A percentile compares a stretch with the other conserved stretches of the same genome.
phyloP scores from a whole-genome alignment of 257 asterid genomes.

The Solanum phureja region DNA sequence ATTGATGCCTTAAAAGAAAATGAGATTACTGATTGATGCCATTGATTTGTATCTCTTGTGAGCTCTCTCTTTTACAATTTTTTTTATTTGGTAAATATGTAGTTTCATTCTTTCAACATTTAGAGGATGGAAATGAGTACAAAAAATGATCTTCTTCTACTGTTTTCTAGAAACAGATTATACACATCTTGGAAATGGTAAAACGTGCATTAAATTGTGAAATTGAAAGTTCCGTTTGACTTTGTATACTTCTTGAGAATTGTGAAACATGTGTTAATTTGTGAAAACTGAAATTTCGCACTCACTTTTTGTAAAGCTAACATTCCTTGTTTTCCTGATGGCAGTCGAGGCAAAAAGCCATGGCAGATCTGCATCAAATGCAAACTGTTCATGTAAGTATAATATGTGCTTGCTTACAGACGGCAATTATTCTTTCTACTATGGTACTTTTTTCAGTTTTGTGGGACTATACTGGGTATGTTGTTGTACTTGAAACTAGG shows the following conservation, averaged over 20 bases:
- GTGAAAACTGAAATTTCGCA: background rate
- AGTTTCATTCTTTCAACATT: background rate
- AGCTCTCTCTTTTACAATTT: background rate
- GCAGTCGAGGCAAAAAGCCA: constrained; percentile 98
- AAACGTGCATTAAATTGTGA: background rate
- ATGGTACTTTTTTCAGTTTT: background rate
- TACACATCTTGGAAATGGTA: background rate
- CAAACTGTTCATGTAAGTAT: constrained; percentile 70
- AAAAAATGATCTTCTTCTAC: background rate
- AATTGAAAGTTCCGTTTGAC: background rate
- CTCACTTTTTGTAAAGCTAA: background rate
- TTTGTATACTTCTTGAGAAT: background rate
- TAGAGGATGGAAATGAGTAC: background rate
- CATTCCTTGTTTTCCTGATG: constrained; percentile 4
- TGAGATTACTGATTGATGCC: background rate
- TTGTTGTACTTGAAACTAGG: background rate
- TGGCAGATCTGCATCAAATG: constrained; percentile 87
- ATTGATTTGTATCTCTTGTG: background rate
- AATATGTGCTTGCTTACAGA: background rate
- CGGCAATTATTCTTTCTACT: background rate
- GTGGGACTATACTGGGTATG: background rate
- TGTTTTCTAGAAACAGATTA: background rate
- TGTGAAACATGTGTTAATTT: background rate
- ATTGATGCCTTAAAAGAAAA: background rate
- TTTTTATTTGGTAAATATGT: background rate